Percentiles rank a stretch among this genome's conserved stretches.
phyloP scores from a whole-genome alignment of 2,329 filamentous ascomycete genomes.

The Fusarium begoniae region DNA sequence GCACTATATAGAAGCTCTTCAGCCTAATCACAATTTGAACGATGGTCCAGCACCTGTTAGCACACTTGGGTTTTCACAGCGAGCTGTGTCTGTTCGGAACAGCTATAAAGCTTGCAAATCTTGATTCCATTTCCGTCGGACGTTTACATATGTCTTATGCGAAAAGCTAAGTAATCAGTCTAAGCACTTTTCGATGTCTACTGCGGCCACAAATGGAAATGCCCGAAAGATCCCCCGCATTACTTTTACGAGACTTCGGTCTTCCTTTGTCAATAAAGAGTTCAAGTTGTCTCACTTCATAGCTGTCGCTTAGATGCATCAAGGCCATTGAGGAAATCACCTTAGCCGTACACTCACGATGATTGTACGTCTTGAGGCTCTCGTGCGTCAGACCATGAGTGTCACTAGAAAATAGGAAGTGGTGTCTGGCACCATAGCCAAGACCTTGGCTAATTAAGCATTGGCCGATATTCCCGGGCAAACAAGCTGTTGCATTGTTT shows the following conservation, averaged over 20 bases:
- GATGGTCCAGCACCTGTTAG: too few species aligned
- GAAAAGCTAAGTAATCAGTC: too few species aligned
- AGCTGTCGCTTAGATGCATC: neutral
- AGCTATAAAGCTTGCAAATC: too few species aligned
- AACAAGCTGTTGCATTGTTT: neutral
- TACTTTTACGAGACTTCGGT: accelerated
- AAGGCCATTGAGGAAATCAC: too few species aligned
- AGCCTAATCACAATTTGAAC: neutral
- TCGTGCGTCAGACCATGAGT: neutral
- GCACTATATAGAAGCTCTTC: neutral
- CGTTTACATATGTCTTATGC: accelerated
- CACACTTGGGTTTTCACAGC: too few species aligned
- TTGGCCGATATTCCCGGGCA: neutral
- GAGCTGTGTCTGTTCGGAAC: accelerated
- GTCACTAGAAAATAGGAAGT: neutral
- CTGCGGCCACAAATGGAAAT: neutral
- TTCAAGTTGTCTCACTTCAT: accelerated
- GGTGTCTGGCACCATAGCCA: neutral
- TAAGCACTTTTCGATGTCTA: too few species aligned
- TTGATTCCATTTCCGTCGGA: too few species aligned
- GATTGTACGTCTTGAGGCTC: neutral
- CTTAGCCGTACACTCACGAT: accelerated
- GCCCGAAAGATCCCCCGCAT: neutral
- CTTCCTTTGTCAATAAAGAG: accelerated
- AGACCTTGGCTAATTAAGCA: neutral